Evolutionary conservation across 805 yeast genomes (phyloP).

Genomic region (Barnettozyma pratensis): DNA sequence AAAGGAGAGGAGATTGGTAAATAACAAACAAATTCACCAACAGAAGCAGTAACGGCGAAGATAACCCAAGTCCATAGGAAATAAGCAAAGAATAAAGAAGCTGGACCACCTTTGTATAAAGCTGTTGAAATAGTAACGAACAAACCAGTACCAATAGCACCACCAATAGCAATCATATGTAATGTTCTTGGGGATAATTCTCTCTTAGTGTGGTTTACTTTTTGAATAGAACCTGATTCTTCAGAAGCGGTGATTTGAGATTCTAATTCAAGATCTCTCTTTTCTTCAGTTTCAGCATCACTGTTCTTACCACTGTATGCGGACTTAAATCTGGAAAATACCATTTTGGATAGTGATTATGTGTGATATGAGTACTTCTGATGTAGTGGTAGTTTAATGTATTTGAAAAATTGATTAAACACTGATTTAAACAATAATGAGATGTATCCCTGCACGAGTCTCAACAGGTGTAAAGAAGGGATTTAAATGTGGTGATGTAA

Average conservation of each 20-base stretch:
- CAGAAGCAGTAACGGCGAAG: slow-evolving; percentile 54
- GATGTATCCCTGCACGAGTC: too few species aligned
- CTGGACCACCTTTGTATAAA: slow-evolving; percentile 62
- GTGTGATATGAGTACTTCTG: neutral
- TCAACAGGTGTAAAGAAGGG: too few species aligned
- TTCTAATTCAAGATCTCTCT: slow-evolving; percentile 4
- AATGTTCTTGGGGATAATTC: slow-evolving; percentile 7
- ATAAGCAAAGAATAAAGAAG: slow-evolving; percentile 55
- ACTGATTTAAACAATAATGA: too few species aligned
- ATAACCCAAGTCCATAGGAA: slow-evolving; percentile 62
- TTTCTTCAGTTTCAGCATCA: slow-evolving; percentile 2
- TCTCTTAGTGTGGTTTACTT: slow-evolving; percentile 8
- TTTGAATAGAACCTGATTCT: slow-evolving; percentile 8
- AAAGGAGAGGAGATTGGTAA: slow-evolving; percentile 73
- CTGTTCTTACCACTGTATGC: neutral
- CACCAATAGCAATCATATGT: slow-evolving; percentile 11
- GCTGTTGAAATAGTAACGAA: slow-evolving; percentile 49
- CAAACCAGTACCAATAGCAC: slow-evolving; percentile 57
- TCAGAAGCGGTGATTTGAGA: slow-evolving; percentile 5
- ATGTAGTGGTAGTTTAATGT: too few species aligned
- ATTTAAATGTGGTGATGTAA: too few species aligned
- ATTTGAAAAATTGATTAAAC: too few species aligned
- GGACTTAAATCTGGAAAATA: neutral
- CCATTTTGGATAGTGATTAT: neutral
- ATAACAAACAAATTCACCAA: slow-evolving; percentile 72